Conservation (phyloP, 768 basidiomycete species). For the Leccinum imitatum region DNA sequence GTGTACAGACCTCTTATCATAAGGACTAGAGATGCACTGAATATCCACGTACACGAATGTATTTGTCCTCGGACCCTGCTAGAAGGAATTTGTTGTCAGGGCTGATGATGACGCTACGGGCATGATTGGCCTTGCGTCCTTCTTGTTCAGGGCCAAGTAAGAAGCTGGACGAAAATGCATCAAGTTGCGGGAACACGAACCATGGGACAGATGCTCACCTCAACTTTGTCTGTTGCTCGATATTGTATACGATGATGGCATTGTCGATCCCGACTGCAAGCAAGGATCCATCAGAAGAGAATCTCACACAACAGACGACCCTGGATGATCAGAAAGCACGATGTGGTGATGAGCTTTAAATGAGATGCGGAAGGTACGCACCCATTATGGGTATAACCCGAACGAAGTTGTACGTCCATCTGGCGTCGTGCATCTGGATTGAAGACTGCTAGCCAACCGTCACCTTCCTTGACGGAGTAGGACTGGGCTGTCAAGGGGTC, state of each 20-base stretch:
- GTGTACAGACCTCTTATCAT: conserved; percentile 2
- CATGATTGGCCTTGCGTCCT: conserved; percentile 27
- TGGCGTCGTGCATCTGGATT: conserved; percentile 47
- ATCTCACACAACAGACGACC: conserved; percentile 33
- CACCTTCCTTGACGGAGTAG: conserved; percentile 43
- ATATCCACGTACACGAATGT: conserved; percentile 29
- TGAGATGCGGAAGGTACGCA: conserved; percentile 36
- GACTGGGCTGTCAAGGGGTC: conserved; percentile 31
- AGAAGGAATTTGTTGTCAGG: conserved; percentile 31
- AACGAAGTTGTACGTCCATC: conserved; percentile 56
- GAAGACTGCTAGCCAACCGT: conserved; percentile 55
- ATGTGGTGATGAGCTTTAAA: conserved; percentile 10
- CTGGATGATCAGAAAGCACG: conserved; percentile 13
- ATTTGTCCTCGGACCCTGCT: conserved; percentile 36
- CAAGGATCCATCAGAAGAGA: conserved; percentile 31
- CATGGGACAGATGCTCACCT: conserved; percentile 21
- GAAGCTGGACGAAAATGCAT: conserved; percentile 21
- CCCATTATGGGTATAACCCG: conserved; percentile 83
- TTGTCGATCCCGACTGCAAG: conserved; percentile 36
- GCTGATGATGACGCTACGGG: conserved; percentile 33
- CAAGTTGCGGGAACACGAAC: neutral
- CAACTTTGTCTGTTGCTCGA: conserved; percentile 24
- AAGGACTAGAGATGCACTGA: neutral
- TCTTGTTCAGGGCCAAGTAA: conserved; percentile 26
- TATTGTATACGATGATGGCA: conserved; percentile 31